Conservation (phyloP, 495 filamentous ascomycete species). For the Pseudotulostoma volvatum region DNA sequence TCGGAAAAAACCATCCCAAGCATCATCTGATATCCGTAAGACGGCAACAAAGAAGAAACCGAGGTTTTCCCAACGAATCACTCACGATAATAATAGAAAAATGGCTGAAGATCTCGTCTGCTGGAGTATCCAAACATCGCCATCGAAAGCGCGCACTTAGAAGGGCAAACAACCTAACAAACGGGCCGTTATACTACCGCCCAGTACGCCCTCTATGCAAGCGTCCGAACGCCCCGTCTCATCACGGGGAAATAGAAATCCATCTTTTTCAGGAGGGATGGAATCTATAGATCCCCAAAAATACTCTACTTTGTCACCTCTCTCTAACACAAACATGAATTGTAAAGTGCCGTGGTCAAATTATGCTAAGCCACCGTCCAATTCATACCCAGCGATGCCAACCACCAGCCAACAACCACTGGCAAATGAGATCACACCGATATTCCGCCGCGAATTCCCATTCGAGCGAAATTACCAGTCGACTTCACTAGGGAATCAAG, state of each 20-base stretch:
- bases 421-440: conserved; percentile 20
- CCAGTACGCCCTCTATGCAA: neutral
- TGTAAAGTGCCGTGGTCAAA: neutral
- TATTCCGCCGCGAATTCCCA: conserved; percentile 14
- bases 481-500: conserved; percentile 12
- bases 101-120: too few relatives aligned
- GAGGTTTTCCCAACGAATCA: too few relatives aligned
- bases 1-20: too few relatives aligned
- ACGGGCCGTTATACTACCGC: neutral
- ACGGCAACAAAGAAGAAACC: too few relatives aligned
- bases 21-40: too few relatives aligned
- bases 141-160: too few relatives aligned
- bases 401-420: conserved; percentile 2
- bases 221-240: neutral
- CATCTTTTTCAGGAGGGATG: neutral
- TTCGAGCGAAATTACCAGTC: conserved; percentile 21
- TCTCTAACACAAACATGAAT: neutral
- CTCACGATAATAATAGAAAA: too few relatives aligned
- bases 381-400: neutral
- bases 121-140: too few relatives aligned
- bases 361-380: neutral
- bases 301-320: neutral
- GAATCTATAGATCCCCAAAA: neutral
- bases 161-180: too few relatives aligned
- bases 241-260: neutral